Conservation (phyloP, 345 rosid species). For the Citrus australasica region DNA sequence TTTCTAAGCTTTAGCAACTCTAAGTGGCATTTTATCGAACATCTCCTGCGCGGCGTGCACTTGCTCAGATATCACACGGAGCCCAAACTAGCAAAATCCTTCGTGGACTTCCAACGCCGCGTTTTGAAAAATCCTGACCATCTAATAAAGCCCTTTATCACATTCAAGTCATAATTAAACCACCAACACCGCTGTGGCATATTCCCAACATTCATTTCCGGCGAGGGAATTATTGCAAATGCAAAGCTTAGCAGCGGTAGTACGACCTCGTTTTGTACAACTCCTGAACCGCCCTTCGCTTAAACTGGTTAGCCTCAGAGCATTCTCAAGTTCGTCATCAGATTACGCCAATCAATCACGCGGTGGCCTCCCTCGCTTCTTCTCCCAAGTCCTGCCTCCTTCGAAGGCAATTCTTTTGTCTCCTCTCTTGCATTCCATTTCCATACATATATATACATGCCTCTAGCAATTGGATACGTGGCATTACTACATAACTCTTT, state of each 20-base stretch:
- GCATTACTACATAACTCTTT: neutral
- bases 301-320: constrained; percentile 19
- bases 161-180: too few relatives aligned
- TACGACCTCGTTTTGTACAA: constrained; percentile 33
- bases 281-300: constrained; percentile 35
- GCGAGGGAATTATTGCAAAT: constrained; percentile 9
- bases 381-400: constrained; percentile 67
- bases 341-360: constrained; percentile 67
- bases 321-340: constrained; percentile 33
- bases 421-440: neutral
- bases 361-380: constrained; percentile 85
- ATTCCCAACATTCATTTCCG: neutral
- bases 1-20: neutral
- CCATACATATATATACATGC: neutral
- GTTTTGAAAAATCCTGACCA: neutral
- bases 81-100: neutral
- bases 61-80: neutral
- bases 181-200: too few relatives aligned
- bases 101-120: neutral
- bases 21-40: constrained; percentile 9
- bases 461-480: neutral
- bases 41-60: neutral
- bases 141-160: neutral
- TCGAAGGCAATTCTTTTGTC: constrained; percentile 38
- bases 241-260: constrained; percentile 31